phyloP scores from a whole-genome alignment of 2,329 filamentous ascomycete genomes.

The Penicillium sp. region DNA sequence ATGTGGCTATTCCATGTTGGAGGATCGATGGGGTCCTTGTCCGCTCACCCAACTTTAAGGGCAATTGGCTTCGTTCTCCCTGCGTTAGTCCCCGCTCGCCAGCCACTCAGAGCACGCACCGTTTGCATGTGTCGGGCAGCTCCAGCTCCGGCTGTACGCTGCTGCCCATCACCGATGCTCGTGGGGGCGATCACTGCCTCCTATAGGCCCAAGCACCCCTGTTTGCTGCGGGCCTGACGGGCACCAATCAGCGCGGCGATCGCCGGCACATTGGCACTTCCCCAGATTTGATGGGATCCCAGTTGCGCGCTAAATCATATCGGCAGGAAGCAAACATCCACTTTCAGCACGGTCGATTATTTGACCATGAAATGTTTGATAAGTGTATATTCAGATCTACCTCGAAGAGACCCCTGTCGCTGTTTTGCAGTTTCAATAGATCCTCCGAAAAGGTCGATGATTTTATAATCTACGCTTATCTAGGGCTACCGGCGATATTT shows the following conservation, averaged over 20 bases:
- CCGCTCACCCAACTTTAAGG: conserved; percentile 29
- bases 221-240: background rate
- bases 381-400: no score
- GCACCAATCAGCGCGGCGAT: conserved; percentile 17
- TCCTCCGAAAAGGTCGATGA: no score
- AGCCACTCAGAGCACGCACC: conserved; percentile 15
- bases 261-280: conserved; percentile 16
- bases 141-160: background rate
- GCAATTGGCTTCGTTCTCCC: conserved; percentile 19
- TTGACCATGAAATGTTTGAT: no score
- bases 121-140: conserved; percentile 15
- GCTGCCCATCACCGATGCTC: conserved; percentile 10
- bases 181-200: conserved; percentile 8
- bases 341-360: no score
- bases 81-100: conserved; percentile 6
- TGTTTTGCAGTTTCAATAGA: no score
- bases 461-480: no score
- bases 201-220: conserved; percentile 9
- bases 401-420: no score
- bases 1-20: no score
- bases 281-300: conserved; percentile 17
- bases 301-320: no score
- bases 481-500: no score
- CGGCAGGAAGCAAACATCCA: no score
- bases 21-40: no score